Base-by-base conservation (phyloP, 768 basidiomycete genomes). In the Phaffia tasmanica region DNA sequence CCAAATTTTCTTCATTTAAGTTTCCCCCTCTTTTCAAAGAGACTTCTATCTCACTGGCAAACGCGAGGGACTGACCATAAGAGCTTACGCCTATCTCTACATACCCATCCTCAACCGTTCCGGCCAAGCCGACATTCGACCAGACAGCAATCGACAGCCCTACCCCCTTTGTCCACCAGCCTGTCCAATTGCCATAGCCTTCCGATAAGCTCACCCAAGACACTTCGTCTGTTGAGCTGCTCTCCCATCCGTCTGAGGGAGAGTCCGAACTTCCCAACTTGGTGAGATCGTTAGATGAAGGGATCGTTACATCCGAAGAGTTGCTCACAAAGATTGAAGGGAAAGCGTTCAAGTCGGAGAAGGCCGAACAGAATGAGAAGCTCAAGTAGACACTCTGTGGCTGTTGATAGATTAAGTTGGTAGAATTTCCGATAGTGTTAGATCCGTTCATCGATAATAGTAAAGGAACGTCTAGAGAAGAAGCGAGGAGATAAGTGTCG, bases 131-230 rank as follows among this genome's bases (percentile, higher is more conserved):
- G 69, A 51, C 29, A 59, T 68, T 23, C 72, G 46, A 4, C 69
- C 68, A n/a, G 72, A 49, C 27, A 72, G 58, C 35, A 71, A 50
- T 47, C 62, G 14, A 72, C 62, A 18, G 35, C 47, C 63, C 55
- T 27, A 42, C 65, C 3, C 70, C 71, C 3, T 72, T 66, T 1
- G 21, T 50, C 50, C 32, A 51, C 18, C 30, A 51, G 5, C 70
- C 64, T 23, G 73, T 75, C 73, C 71, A 77, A 70, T 75, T 77
- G 3, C 65, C 75, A 68, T 74, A 76, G 3, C 76, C 75, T 48
- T 69, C 19, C 3, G 57, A 7, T 16, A 59, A 6, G 2, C 47
- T 47, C n/a, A 59, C 35, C 35, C n/a, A 59, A 25, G 27, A 59
- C 21, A 59, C 57, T 11, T 30, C 57, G 35, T 30, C 47, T 32